phyloP scores from a whole-genome alignment of 768 basidiomycete genomes.

The Termitomyces sp. region DNA sequence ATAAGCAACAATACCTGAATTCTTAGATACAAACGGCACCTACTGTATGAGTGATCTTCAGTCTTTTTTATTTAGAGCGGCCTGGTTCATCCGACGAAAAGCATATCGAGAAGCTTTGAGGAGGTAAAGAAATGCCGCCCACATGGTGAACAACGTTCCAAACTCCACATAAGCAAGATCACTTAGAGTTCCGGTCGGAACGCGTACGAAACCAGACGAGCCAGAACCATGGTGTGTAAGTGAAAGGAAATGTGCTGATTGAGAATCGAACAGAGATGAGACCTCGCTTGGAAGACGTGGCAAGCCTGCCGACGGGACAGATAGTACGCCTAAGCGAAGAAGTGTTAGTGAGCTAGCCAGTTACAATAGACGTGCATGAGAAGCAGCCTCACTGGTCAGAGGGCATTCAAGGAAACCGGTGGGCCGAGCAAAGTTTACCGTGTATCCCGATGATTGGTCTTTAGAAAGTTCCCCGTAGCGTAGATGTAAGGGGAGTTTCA shows the following conservation, averaged over 20 bases:
- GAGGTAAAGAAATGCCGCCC: slow-evolving; percentile 39
- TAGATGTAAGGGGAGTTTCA: slow-evolving; percentile 46
- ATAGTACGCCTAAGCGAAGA: slow-evolving; percentile 5
- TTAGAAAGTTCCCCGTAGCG: slow-evolving; percentile 39
- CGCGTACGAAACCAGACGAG: slow-evolving; percentile 22
- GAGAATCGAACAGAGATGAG: slow-evolving; percentile 18
- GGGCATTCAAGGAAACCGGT: slow-evolving; percentile 39
- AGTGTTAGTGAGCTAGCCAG: neutral
- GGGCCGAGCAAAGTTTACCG: slow-evolving; percentile 35
- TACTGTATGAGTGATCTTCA: neutral
- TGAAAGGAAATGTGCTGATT: slow-evolving; percentile 19
- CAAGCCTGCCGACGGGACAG: slow-evolving; percentile 1
- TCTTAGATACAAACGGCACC: neutral
- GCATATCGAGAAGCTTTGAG: slow-evolving; percentile 26
- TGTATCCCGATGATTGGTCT: slow-evolving; percentile 20
- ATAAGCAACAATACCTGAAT: neutral
- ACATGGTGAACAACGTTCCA: slow-evolving; percentile 36
- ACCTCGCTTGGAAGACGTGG: slow-evolving; percentile 17
- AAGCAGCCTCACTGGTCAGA: slow-evolving; percentile 22
- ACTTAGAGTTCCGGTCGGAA: slow-evolving; percentile 36
- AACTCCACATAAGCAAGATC: slow-evolving; percentile 43
- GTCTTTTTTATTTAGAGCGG: slow-evolving; percentile 3
- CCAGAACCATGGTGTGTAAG: slow-evolving; percentile 17
- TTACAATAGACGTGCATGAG: slow-evolving; percentile 1
- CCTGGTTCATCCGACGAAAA: slow-evolving; percentile 9